These are phyloP conservation scores for Hypoxylon trugodes DNA, from an alignment of 495 filamentous ascomycete genomes.

Conservation along the genomic window DNA sequence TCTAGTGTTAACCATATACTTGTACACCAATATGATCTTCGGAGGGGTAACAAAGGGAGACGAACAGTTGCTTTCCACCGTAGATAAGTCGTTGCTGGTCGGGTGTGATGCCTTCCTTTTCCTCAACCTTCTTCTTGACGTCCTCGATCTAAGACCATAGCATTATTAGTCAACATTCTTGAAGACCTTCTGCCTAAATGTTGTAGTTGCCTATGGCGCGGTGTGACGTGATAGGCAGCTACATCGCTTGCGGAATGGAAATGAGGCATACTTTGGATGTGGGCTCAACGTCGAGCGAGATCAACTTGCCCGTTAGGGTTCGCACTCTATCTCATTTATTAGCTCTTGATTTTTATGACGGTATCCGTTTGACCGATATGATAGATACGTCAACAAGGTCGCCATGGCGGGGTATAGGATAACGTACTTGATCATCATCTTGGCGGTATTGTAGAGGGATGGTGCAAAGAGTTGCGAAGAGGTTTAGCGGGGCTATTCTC, in stretches of 20 bases:
- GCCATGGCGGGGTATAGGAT: constrained; percentile 19
- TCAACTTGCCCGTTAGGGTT: constrained; percentile 97
- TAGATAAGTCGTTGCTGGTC: constrained; percentile 97
- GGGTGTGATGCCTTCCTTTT: constrained; percentile 97
- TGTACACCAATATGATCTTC: background rate
- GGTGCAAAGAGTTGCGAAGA: background rate
- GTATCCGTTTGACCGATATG: constrained; percentile 1
- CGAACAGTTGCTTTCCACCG: constrained; percentile 96
- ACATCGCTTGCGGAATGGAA: background rate
- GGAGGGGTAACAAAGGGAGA: constrained; percentile 20
- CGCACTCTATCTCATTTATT: constrained; percentile 73
- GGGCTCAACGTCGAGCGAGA: constrained; percentile 93
- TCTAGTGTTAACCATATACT: constrained; percentile 13
- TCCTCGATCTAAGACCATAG: constrained; percentile 71
- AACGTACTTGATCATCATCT: constrained; percentile 60
- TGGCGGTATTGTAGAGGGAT: constrained; percentile 30
- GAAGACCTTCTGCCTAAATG: no score
- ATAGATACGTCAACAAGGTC: background rate
- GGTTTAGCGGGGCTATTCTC: background rate
- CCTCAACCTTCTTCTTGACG: constrained; percentile 98
- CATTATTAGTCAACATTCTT: constrained; percentile 17
- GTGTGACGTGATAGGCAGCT: background rate
- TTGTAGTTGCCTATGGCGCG: no score
- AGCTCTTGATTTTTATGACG: no score
- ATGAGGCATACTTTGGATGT: constrained; percentile 78